A percentile compares a stretch with the other conserved stretches of the same genome.
Conservation (phyloP, 495 filamentous ascomycete genomes). For the Daldinia decipiens region DNA sequence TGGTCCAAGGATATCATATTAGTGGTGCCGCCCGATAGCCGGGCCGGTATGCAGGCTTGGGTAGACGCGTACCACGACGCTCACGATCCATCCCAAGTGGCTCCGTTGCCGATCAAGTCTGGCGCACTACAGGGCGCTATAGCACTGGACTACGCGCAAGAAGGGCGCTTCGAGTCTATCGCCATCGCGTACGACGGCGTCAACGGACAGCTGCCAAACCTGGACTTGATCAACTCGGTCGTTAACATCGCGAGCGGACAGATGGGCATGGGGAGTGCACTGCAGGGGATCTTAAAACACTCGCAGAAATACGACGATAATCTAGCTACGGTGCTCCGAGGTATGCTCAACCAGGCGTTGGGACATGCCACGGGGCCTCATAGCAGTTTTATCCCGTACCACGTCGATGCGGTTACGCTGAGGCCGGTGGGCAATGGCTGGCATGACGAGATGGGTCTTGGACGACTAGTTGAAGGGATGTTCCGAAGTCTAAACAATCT, state of each 20-base stretch:
- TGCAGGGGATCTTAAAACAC: slow-evolving; percentile 91
- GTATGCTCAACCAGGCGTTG: slow-evolving; percentile 91
- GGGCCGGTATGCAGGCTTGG: slow-evolving; percentile 93
- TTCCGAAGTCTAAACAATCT: slow-evolving; percentile 95
- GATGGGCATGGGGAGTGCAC: slow-evolving; percentile 83
- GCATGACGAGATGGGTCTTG: slow-evolving; percentile 97
- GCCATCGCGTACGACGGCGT: slow-evolving; percentile 96
- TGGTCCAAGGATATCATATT: slow-evolving; percentile 99
- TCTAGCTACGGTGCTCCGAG: slow-evolving; percentile 87
- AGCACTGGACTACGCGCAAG: slow-evolving; percentile 90
- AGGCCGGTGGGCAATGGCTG: slow-evolving; percentile 89
- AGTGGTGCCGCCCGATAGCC: slow-evolving; percentile 86
- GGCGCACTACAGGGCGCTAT: slow-evolving; percentile 93
- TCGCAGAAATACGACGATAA: slow-evolving; percentile 83
- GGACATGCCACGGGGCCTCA: slow-evolving; percentile 93
- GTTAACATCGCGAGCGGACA: slow-evolving; percentile 86
- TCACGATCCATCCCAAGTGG: slow-evolving; percentile 71
- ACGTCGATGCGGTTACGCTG: slow-evolving; percentile 94
- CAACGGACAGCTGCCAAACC: slow-evolving; percentile 93
- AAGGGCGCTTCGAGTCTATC: slow-evolving; percentile 81
- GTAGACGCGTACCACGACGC: slow-evolving; percentile 96
- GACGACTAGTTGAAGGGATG: slow-evolving; percentile 85
- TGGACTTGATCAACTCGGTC: slow-evolving; percentile 96
- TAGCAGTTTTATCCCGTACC: slow-evolving; percentile 95
- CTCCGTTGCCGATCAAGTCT: slow-evolving; percentile 87